A percentile compares a stretch with the other conserved stretches of the same genome.
phyloP scores from a whole-genome alignment of 441 rosid species.

The Eutrema salsugineum region DNA sequence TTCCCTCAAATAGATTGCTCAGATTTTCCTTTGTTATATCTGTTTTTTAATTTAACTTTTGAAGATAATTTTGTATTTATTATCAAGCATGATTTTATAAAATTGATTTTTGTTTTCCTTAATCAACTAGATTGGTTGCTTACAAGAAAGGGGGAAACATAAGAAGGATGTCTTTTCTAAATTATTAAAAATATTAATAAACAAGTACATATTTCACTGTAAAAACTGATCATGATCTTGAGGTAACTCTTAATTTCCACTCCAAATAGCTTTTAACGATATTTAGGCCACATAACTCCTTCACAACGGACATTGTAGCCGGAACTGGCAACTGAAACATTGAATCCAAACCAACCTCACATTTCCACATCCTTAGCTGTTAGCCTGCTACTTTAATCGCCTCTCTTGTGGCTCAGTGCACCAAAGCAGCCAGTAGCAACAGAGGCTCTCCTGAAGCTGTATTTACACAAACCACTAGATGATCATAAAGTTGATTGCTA shows the following conservation, averaged over 20 bases:
- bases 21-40: not conserved
- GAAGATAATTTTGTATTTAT: not conserved
- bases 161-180: not conserved
- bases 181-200: not conserved
- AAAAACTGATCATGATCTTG: not conserved
- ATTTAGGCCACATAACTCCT: constrained; percentile 76
- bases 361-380: constrained; percentile 58
- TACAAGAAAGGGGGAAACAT: not conserved
- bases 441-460: constrained; percentile 96
- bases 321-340: constrained; percentile 60
- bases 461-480: not conserved
- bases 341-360: constrained; percentile 17
- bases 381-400: constrained; percentile 68
- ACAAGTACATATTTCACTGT: not conserved
- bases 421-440: constrained; percentile 70
- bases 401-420: constrained; percentile 76
- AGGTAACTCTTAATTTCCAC: constrained; percentile 35
- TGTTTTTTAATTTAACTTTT: not conserved
- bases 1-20: not conserved
- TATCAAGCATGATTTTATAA: not conserved
- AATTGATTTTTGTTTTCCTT: not conserved
- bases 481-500: not conserved
- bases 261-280: constrained; percentile 57
- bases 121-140: too few relatives aligned
- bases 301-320: constrained; percentile 80